Conservation (phyloP, 108 stramenopile genomes). For the Cyclotella sp. region DNA sequence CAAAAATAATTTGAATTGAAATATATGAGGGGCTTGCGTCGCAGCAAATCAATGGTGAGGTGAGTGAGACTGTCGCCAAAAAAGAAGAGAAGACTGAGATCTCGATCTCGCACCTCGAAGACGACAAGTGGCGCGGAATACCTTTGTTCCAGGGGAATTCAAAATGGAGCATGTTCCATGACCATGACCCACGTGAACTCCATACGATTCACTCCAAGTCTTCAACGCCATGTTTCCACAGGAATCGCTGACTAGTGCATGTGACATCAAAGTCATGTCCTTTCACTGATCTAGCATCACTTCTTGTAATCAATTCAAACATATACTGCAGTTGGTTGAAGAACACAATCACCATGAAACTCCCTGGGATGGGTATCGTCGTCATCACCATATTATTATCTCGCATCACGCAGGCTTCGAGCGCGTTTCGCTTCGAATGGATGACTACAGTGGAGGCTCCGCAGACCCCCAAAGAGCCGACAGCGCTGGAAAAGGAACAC, state of each 20-base stretch:
- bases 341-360: too few relatives aligned
- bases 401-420: not conserved
- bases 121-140: too few relatives aligned
- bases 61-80: too few relatives aligned
- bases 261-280: not conserved
- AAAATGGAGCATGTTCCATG: not conserved
- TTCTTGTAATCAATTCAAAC: too few relatives aligned
- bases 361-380: too few relatives aligned
- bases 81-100: too few relatives aligned
- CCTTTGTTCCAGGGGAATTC: too few relatives aligned
- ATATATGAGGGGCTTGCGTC: too few relatives aligned
- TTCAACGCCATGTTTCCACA: conserved; percentile 13
- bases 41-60: too few relatives aligned
- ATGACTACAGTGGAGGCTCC: conserved; percentile 6
- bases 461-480: not conserved
- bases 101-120: too few relatives aligned
- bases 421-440: conserved; percentile 8
- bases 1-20: too few relatives aligned
- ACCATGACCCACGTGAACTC: not conserved
- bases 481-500: conserved; percentile 9
- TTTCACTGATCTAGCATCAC: not conserved
- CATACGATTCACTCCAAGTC: not conserved
- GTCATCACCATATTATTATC: not conserved
- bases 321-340: too few relatives aligned
- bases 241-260: not conserved